Conservation (phyloP, 2,329 filamentous ascomycete genomes). For the Colletotrichum tabaci region DNA sequence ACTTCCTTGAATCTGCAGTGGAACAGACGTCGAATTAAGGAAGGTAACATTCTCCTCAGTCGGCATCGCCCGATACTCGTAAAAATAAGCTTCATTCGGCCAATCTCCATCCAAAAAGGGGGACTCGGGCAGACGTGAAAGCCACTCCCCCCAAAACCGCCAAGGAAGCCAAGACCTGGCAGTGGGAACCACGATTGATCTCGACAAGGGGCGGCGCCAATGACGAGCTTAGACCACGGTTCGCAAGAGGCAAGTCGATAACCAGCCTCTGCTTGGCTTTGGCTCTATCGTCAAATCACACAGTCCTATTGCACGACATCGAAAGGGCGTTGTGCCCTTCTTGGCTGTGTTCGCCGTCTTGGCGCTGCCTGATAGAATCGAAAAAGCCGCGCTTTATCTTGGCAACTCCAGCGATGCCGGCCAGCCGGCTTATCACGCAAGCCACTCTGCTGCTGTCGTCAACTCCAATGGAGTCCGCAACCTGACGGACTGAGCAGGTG, state of each 20-base stretch:
- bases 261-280: constrained; percentile 4
- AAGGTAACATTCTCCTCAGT: constrained; percentile 36
- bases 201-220: constrained; percentile 19
- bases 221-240: constrained; percentile 3
- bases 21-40: constrained; percentile 30
- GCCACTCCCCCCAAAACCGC: neutral
- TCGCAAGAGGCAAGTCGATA: constrained; percentile 35
- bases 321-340: constrained; percentile 17
- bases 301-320: neutral
- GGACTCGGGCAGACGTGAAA: neutral
- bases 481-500: constrained; percentile 31
- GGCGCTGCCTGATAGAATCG: constrained; percentile 30
- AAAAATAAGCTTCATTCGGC: constrained; percentile 34
- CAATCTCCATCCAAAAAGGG: constrained; percentile 22
- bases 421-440: constrained; percentile 30
- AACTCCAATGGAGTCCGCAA: constrained; percentile 8
- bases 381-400: constrained; percentile 38
- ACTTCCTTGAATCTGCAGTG: constrained; percentile 16
- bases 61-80: constrained; percentile 29
- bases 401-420: constrained; percentile 19
- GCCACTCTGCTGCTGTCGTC: constrained; percentile 26
- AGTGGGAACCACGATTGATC: constrained; percentile 25
- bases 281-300: too few species aligned
- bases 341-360: constrained; percentile 33
- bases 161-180: constrained; percentile 24